Percentiles rank a stretch among this genome's conserved stretches.
Conservation (phyloP, 371 early-diverging fungal genomes). For the Mortierella sp. region DNA sequence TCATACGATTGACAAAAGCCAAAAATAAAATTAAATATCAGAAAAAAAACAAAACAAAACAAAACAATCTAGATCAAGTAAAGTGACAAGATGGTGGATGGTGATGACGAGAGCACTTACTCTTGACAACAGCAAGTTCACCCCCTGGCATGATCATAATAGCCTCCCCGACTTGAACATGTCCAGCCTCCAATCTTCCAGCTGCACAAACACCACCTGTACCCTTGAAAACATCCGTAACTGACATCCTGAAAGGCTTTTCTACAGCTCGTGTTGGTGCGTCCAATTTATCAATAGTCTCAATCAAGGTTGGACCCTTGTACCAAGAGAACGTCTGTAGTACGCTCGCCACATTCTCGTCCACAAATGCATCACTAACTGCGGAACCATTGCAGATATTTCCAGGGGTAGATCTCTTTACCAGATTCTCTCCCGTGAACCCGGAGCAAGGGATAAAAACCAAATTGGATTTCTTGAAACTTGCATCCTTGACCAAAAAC, state of each 20-base stretch:
- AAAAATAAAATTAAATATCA: background rate
- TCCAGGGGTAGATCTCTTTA: slow-evolving; percentile 57
- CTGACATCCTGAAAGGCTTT: slow-evolving; percentile 85
- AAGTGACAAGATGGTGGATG: too few relatives aligned
- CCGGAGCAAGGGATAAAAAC: slow-evolving; percentile 91
- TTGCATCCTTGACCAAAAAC: slow-evolving; percentile 79
- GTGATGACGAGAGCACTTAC: slow-evolving; percentile 50
- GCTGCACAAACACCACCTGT: slow-evolving; percentile 81
- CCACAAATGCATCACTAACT: slow-evolving; percentile 73
- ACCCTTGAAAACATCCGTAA: slow-evolving; percentile 90
- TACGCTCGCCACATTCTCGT: slow-evolving; percentile 45
- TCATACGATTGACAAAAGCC: background rate
- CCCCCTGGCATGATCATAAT: slow-evolving; percentile 86
- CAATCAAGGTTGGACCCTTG: slow-evolving; percentile 57
- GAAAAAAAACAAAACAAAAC: too few relatives aligned
- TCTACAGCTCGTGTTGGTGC: slow-evolving; percentile 82
- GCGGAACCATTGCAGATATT: slow-evolving; percentile 80
- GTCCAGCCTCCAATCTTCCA: slow-evolving; percentile 90
- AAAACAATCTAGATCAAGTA: background rate
- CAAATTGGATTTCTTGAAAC: slow-evolving; percentile 80
- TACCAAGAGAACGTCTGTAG: slow-evolving; percentile 28
- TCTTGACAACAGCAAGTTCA: slow-evolving; percentile 82
- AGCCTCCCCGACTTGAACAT: slow-evolving; percentile 88
- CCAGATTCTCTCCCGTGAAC: slow-evolving; percentile 87
- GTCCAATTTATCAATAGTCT: slow-evolving; percentile 75